Evolutionary conservation across 495 filamentous ascomycete genomes (phyloP).

Genomic region (Penicillium herquei): DNA sequence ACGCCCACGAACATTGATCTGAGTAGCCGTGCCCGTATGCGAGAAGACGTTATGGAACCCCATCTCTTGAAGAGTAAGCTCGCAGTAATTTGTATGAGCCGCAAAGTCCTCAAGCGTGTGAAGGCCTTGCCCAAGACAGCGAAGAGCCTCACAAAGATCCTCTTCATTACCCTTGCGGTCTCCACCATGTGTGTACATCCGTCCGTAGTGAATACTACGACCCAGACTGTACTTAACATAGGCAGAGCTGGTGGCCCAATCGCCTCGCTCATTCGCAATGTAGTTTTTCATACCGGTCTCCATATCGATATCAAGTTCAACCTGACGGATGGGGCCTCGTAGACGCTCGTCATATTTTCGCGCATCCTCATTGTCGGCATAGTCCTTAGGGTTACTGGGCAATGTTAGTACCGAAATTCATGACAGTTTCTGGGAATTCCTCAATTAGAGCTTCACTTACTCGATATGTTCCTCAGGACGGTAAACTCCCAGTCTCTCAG

Average conservation of each 20-base stretch:
- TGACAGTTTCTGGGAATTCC: background rate
- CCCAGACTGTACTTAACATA: conserved; percentile 84
- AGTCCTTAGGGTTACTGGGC: conserved; percentile 74
- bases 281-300: conserved; percentile 98
- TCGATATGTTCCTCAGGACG: conserved; percentile 93
- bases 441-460: conserved; percentile 25
- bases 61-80: conserved; percentile 82
- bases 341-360: conserved; percentile 81
- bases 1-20: conserved; percentile 71
- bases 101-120: conserved; percentile 96
- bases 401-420: background rate
- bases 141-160: conserved; percentile 86
- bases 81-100: conserved; percentile 92
- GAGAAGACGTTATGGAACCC: conserved; percentile 81
- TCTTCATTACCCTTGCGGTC: conserved; percentile 67
- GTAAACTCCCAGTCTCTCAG: conserved; percentile 87
- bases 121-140: conserved; percentile 84
- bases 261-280: conserved; percentile 84
- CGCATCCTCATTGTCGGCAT: conserved; percentile 86
- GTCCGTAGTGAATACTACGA: conserved; percentile 84
- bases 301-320: conserved; percentile 80
- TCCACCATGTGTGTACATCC: conserved; percentile 75
- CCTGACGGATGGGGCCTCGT: conserved; percentile 66
- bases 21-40: conserved; percentile 72
- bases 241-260: conserved; percentile 84